Base-by-base conservation (phyloP, 2,329 filamentous ascomycete species). In the Penicillium griseofulvum region DNA sequence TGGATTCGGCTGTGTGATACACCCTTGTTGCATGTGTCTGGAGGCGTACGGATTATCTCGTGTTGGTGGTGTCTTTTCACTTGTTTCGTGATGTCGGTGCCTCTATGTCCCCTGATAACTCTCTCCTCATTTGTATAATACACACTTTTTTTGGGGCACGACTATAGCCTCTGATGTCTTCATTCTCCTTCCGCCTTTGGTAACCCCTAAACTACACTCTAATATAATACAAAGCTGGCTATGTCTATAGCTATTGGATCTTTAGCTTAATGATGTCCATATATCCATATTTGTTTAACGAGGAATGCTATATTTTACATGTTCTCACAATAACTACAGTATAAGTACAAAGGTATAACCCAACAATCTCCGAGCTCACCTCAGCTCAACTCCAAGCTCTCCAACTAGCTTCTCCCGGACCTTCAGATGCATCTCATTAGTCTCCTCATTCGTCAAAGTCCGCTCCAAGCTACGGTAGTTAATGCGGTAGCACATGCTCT, bases 381-480 rank as follows among this genome's bases (percentile, higher is more conserved):
- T 82, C 65, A 96, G 77, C 74, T 96, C 89, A 19, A 97, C 90
- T 0, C 89, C 89, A 55, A 96, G 78, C 64, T 84, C 84, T 57
- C 82, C 76, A 3, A 89, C 86, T 59, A 97, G 76, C 61, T 83
- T 81, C 58, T 76, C 67, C 39, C 81, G 78, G 42, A 97, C 87
- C 62, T 79, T 73, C 47, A 85, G 80, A 71, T 99, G 93, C 68
- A 96, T 75, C 41, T 79, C 74, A 69, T 95, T 95, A 11, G 86
- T 84, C 79, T 96, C 90, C 34, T 83, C 80, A 65, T 91, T 94
- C 10, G 88, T 96, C 72, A 99, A 77, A 1, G 93, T 99, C 69
- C 89, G 83, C 79, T 97, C 93, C 64, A 96, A 77, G 73, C 91
- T 96, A 61, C 94, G 84, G 76, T 99, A 99, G 70, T 93, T 93